These are phyloP conservation scores for Diaporthe ilicicola DNA, from an alignment of 2,329 filamentous ascomycete genomes.

Conservation along the genomic window DNA sequence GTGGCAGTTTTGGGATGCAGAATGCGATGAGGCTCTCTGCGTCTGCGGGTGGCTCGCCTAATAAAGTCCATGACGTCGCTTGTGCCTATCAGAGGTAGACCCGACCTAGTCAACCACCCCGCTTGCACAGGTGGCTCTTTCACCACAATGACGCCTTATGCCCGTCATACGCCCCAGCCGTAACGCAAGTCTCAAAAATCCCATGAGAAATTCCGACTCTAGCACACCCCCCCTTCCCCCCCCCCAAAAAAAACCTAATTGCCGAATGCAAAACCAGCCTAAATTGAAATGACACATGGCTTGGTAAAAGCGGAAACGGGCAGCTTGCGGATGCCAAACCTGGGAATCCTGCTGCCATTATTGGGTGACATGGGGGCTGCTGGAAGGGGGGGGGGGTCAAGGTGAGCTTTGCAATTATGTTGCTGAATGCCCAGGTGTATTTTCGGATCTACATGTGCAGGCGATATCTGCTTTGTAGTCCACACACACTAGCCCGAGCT, in stretches of 20 bases:
- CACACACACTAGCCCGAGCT: background rate
- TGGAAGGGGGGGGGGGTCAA: background rate
- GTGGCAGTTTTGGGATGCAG: slow-evolving; percentile 2
- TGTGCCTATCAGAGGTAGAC: background rate
- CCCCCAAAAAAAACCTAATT: background rate
- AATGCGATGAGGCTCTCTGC: background rate
- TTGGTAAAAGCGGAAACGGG: slow-evolving; percentile 1
- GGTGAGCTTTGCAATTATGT: background rate
- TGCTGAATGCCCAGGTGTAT: background rate
- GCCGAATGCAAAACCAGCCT: background rate
- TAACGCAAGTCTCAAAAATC: slow-evolving; percentile 12
- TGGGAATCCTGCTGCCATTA: background rate
- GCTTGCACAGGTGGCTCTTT: too few relatives aligned
- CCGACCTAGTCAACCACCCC: slow-evolving; percentile 4
- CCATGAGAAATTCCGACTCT: background rate
- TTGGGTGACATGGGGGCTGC: background rate
- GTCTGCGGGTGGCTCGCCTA: background rate
- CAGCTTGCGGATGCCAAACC: background rate
- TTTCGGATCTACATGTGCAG: background rate
- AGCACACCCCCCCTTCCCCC: too few relatives aligned
- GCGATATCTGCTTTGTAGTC: background rate
- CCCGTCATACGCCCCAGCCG: background rate
- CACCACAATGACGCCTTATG: slow-evolving; percentile 1
- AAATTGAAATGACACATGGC: slow-evolving; percentile 11
- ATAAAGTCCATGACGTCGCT: slow-evolving; percentile 26